A percentile compares a stretch with the other conserved stretches of the same genome.
Conservation (phyloP, 257 asterid species). For the Plantago major region DNA sequence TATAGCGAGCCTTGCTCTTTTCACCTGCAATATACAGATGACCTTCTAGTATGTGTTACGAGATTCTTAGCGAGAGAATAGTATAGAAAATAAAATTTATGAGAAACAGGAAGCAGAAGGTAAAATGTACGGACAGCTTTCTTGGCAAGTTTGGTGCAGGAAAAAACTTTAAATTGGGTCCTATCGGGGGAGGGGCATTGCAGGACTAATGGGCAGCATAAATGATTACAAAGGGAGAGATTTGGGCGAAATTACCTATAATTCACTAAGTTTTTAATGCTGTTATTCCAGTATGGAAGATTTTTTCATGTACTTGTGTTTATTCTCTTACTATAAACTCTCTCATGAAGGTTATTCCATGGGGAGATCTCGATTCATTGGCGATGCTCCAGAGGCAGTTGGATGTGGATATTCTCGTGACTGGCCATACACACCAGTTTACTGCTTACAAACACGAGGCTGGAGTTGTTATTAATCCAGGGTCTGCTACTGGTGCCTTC, state of each 20-base stretch:
- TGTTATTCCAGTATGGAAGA: neutral
- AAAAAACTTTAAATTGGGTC: too few species aligned
- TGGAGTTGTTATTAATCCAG: slow-evolving; percentile 95
- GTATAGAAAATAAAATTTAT: neutral
- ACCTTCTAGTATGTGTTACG: neutral
- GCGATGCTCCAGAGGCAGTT: slow-evolving; percentile 98
- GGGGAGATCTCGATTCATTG: slow-evolving; percentile 93
- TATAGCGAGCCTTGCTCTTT: neutral
- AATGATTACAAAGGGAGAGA: too few species aligned
- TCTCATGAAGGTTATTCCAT: slow-evolving; percentile 73
- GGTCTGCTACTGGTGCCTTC: slow-evolving; percentile 96
- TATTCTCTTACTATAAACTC: slow-evolving; percentile 5
- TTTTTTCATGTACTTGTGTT: neutral
- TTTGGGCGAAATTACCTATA: neutral
- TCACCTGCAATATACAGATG: neutral
- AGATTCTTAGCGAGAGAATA: neutral
- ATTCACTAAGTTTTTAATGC: neutral
- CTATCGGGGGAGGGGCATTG: too few species aligned
- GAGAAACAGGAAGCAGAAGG: neutral
- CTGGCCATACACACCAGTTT: slow-evolving; percentile 94
- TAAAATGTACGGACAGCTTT: neutral
- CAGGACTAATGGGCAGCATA: too few species aligned
- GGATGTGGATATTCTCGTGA: slow-evolving; percentile 90
- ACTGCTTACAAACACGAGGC: slow-evolving; percentile 98
- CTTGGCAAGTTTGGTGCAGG: too few species aligned